Conservation (phyloP, 2,329 filamentous ascomycete genomes). For the Teratosphaeria epicoccoides region DNA sequence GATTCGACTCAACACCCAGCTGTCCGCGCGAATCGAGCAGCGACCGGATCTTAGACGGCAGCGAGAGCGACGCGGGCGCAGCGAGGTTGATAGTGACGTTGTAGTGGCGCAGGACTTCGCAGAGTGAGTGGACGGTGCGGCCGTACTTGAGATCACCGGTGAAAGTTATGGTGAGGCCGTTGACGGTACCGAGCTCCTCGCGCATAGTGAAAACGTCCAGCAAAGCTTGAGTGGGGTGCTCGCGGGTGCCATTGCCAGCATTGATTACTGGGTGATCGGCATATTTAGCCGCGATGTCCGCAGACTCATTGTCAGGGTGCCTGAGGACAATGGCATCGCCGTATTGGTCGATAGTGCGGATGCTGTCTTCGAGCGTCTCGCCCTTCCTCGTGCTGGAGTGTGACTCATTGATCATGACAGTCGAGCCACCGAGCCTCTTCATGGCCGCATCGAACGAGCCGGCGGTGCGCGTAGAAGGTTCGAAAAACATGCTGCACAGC, state of each 20-base stretch:
- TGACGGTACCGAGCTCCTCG: slow-evolving; percentile 91
- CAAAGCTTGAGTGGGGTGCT: slow-evolving; percentile 96
- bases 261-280: slow-evolving; percentile 91
- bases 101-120: slow-evolving; percentile 91
- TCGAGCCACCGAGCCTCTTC: slow-evolving; percentile 90
- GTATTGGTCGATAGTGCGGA: slow-evolving; percentile 89
- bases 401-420: slow-evolving; percentile 68
- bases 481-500: slow-evolving; percentile 90
- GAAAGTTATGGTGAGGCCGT: slow-evolving; percentile 92
- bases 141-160: slow-evolving; percentile 87
- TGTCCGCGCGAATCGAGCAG: slow-evolving; percentile 64
- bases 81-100: slow-evolving; percentile 90
- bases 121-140: slow-evolving; percentile 86
- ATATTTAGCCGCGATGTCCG: slow-evolving; percentile 74
- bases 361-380: slow-evolving; percentile 83
- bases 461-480: slow-evolving; percentile 91
- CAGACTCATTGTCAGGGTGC: slow-evolving; percentile 73
- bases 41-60: slow-evolving; percentile 65
- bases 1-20: slow-evolving; percentile 62
- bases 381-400: slow-evolving; percentile 90
- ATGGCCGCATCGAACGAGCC: slow-evolving; percentile 95
- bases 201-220: slow-evolving; percentile 96
- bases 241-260: slow-evolving; percentile 86
- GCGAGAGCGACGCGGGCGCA: slow-evolving; percentile 63
- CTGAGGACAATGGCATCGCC: slow-evolving; percentile 92